phyloP scores from a whole-genome alignment of 1,284 basidiomycete species.

The Filobasidium uniguttulatum region DNA sequence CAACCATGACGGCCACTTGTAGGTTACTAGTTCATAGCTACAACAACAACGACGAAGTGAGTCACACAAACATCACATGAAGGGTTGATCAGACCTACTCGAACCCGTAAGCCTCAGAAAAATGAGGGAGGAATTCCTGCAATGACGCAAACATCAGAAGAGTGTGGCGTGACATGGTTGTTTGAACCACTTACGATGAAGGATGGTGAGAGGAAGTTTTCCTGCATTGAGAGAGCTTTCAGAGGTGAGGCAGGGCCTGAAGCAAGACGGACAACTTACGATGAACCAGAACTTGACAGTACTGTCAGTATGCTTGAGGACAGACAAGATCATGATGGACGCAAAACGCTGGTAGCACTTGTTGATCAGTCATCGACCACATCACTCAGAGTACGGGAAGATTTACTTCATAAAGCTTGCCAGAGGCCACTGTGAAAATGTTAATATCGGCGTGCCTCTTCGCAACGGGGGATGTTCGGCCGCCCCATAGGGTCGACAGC shows the following conservation, averaged over 20 bases:
- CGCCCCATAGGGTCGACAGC: slow-evolving; percentile 17
- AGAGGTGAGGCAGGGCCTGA: background rate
- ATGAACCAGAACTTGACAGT: slow-evolving; percentile 99
- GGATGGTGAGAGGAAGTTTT: slow-evolving; percentile 95
- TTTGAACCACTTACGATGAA: slow-evolving; percentile 55
- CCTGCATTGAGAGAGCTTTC: slow-evolving; percentile 17
- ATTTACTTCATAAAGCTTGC: slow-evolving; percentile 84
- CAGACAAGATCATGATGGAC: slow-evolving; percentile 94
- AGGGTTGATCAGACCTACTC: slow-evolving; percentile 41
- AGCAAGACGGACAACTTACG: slow-evolving; percentile 39
- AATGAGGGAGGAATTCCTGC: slow-evolving; percentile 85
- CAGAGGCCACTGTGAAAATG: slow-evolving; percentile 96
- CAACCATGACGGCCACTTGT: slow-evolving; percentile 98
- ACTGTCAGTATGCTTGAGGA: slow-evolving; percentile 80
- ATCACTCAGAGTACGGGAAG: slow-evolving; percentile 7
- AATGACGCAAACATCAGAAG: background rate
- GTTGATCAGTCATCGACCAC: slow-evolving; percentile 12
- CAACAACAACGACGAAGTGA: background rate
- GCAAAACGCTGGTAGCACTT: slow-evolving; percentile 62
- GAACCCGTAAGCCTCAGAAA: slow-evolving; percentile 80
- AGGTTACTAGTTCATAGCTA: slow-evolving; percentile 77
- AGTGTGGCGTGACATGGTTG: slow-evolving; percentile 1
- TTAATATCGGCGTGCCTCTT: slow-evolving; percentile 68
- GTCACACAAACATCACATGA: background rate
- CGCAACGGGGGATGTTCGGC: slow-evolving; percentile 20